Percentiles rank a stretch among this genome's conserved stretches.
These are phyloP conservation scores for Fusarium sp. DNA, from an alignment of 2,329 filamentous ascomycete genomes.

Conservation along the genomic window DNA sequence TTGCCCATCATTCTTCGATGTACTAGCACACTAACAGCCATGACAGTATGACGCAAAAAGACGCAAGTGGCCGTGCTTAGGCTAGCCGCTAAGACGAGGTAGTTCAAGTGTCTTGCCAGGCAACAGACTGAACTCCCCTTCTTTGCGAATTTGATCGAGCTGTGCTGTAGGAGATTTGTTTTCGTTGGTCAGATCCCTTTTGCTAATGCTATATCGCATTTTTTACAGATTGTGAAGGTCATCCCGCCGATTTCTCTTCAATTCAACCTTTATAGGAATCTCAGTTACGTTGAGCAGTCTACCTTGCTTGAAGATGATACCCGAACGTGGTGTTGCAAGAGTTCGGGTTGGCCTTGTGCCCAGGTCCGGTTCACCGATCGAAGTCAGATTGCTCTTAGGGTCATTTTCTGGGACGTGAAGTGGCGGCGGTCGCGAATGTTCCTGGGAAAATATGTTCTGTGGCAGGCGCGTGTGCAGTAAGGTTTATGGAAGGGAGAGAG, in stretches of 20 bases:
- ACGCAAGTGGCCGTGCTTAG: too few relatives aligned
- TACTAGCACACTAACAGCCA: too few relatives aligned
- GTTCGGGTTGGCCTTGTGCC: not conserved
- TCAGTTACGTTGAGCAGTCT: constrained; percentile 45
- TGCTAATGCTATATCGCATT: constrained; percentile 6
- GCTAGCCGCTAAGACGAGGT: too few relatives aligned
- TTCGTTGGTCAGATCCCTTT: constrained; percentile 1
- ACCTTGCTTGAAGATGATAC: constrained; percentile 22
- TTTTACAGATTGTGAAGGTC: constrained; percentile 29
- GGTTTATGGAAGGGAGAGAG: too few relatives aligned
- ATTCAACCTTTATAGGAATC: constrained; percentile 46
- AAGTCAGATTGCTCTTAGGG: not conserved
- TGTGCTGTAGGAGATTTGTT: constrained; percentile 40
- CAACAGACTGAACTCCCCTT: constrained; percentile 48
- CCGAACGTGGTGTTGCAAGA: constrained; percentile 2
- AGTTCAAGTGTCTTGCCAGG: constrained; percentile 52
- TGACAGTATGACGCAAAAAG: too few relatives aligned
- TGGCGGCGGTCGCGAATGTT: not conserved
- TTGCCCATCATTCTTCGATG: too few relatives aligned
- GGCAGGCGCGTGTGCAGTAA: not conserved
- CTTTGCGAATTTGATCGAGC: constrained; percentile 48
- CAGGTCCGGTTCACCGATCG: not conserved
- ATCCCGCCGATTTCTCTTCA: constrained; percentile 39
- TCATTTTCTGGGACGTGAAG: not conserved
- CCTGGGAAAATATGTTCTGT: not conserved